Base-by-base conservation (phyloP, 2,329 filamentous ascomycete species). In the Nemania abortiva region DNA sequence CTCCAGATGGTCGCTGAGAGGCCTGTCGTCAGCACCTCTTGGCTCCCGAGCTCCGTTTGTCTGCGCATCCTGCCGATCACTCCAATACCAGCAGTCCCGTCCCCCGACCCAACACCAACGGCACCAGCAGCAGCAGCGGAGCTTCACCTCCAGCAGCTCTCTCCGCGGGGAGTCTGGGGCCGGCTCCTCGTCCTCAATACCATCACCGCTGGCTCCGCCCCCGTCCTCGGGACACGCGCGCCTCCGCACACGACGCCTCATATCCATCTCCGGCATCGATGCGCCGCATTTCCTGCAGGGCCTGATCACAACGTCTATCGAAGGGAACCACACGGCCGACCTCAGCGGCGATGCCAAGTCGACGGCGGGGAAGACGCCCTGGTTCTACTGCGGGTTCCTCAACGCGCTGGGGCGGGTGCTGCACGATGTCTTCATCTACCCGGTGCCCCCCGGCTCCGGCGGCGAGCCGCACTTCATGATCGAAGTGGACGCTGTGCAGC, bases 361-460 rank as follows among this genome's bases (percentile, higher is more conserved):
- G 15, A 31, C 49, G 7, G 37, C 49, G 27, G 47, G 22, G 37
- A 59, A 22, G 27, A 76, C 74, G 3, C 81, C 83, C 0, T 91
- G 89, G 3, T 90, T 92, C 79, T 98, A 97, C 81, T 87, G 91
- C 6, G 93, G 90, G 0, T 97, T 99, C 76, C 85, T 99, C 50
- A 97, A 92, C 73, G 93, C 95, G 7, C 89, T 89, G 69, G 96
- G 96, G 50, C 89, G 95, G 66, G 87, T 99, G 10, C 84, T 98
- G 52, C 89, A 95, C 82, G 96, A 99, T 82, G 92, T 94, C 61
- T 97, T 98, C 80, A 85, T 99, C 56, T 98, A 97, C 84, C 91
- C 90, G 0, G 82, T 88, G 71, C 76, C 81, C 54, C 76, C 80
- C 55, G 75, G 75, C 24, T 53, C 75, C 15, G 66, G 62, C 52